A percentile compares a stretch with the other conserved stretches of the same genome.
phyloP scores from a whole-genome alignment of 108 stramenopile species.

The Phaeodactylum tricornutum region DNA sequence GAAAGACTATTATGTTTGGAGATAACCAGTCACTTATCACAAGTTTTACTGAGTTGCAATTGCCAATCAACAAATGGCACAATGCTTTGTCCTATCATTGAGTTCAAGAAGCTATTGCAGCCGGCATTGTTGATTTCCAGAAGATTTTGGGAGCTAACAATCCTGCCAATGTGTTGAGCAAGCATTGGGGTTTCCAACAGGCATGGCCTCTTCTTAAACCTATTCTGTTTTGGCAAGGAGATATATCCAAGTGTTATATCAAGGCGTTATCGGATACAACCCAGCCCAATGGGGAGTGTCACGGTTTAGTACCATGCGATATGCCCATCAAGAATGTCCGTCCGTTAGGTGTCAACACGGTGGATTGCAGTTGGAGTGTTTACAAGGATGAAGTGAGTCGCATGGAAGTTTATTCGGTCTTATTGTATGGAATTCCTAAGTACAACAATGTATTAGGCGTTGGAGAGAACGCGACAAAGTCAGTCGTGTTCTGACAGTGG shows the following conservation, averaged over 20 bases:
- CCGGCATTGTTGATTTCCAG: slow-evolving; percentile 2
- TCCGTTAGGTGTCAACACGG: too few relatives aligned
- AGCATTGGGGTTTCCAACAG: slow-evolving; percentile 6
- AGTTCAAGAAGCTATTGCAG: slow-evolving; percentile 15
- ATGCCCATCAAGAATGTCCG: too few relatives aligned
- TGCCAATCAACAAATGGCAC: slow-evolving; percentile 13
- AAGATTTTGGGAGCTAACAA: slow-evolving; percentile 8
- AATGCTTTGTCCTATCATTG: slow-evolving; percentile 10
- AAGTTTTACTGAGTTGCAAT: slow-evolving; percentile 7
- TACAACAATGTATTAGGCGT: too few relatives aligned
- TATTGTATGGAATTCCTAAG: too few relatives aligned
- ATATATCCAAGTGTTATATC: not conserved
- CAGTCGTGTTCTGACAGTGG: too few relatives aligned
- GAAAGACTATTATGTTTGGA: slow-evolving; percentile 21
- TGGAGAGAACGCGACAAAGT: too few relatives aligned
- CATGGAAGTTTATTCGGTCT: too few relatives aligned
- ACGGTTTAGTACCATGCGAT: too few relatives aligned
- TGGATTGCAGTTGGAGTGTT: too few relatives aligned
- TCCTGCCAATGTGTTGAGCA: slow-evolving; percentile 12
- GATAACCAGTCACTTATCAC: slow-evolving; percentile 27
- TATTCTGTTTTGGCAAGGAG: slow-evolving; percentile 3
- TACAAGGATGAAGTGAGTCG: too few relatives aligned
- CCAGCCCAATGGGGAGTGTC: too few relatives aligned
- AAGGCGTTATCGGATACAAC: too few relatives aligned
- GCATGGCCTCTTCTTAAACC: not conserved